Conservation (phyloP, 2,329 filamentous ascomycete species). For the Orbilia oligospora region DNA sequence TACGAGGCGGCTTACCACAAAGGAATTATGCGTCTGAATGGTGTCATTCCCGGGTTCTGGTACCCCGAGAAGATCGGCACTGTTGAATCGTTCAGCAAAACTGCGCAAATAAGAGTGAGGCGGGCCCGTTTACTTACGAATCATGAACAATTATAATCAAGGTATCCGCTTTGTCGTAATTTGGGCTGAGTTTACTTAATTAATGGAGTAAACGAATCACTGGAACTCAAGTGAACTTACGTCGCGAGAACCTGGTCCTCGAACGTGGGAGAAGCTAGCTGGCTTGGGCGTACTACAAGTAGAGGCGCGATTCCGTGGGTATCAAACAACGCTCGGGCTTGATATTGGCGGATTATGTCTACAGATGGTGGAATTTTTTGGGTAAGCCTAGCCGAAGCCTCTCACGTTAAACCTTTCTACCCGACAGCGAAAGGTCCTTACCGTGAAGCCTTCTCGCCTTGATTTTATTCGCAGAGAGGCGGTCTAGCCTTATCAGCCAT, state of each 20-base stretch:
- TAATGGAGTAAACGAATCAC: background rate
- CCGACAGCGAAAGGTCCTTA: constrained; percentile 25
- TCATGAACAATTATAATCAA: constrained; percentile 92
- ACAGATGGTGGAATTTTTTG: constrained; percentile 55
- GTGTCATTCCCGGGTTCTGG: constrained; percentile 73
- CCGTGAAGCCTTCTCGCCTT: constrained; percentile 48
- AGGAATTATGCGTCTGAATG: constrained; percentile 86
- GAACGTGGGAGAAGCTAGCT: constrained; percentile 78
- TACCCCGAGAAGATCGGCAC: constrained; percentile 45
- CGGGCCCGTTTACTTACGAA: constrained; percentile 73
- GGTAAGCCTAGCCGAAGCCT: constrained; percentile 38
- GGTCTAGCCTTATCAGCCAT: constrained; percentile 56
- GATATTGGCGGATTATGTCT: constrained; percentile 83
- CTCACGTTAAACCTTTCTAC: background rate
- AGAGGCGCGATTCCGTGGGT: constrained; percentile 84
- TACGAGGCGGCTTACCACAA: constrained; percentile 77
- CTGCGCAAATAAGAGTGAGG: background rate
- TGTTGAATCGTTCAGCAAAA: constrained; percentile 12
- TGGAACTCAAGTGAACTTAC: constrained; percentile 66
- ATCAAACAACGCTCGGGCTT: constrained; percentile 79
- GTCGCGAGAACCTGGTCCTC: constrained; percentile 89
- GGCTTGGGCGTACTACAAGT: constrained; percentile 79
- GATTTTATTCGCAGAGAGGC: constrained; percentile 56
- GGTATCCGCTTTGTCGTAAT: constrained; percentile 76
- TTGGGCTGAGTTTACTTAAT: constrained; percentile 69